A percentile compares a stretch with the other conserved stretches of the same genome.
Evolutionary conservation across 1,139 yeast genomes (phyloP).

Genomic region (Suhomyces choctaworum): DNA sequence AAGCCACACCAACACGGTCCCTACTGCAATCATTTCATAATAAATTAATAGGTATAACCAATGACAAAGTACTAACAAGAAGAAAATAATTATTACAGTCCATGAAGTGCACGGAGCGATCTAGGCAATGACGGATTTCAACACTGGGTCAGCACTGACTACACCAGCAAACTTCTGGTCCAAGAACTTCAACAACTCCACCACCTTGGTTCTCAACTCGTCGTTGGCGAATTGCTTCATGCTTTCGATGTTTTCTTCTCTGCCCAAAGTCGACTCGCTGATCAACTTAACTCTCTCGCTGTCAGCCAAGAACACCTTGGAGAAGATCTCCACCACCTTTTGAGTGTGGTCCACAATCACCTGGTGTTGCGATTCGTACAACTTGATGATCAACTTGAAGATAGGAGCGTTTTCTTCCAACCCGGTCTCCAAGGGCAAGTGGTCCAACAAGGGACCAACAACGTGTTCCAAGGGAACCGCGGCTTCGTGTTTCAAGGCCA

Average conservation of each 20-base stretch:
- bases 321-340: slow-evolving; percentile 65
- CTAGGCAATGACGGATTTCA: slow-evolving; percentile 54
- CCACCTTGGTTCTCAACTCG: slow-evolving; percentile 62
- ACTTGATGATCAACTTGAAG: slow-evolving; percentile 70
- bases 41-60: slow-evolving; percentile 6
- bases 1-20: too few relatives aligned
- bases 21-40: not conserved
- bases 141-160: slow-evolving; percentile 26
- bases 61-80: slow-evolving; percentile 8
- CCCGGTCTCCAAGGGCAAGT: slow-evolving; percentile 85
- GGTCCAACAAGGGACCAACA: slow-evolving; percentile 70
- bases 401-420: slow-evolving; percentile 93
- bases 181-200: slow-evolving; percentile 71
- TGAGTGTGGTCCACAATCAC: slow-evolving; percentile 60
- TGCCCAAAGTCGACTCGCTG: slow-evolving; percentile 73
- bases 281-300: slow-evolving; percentile 68
- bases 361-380: slow-evolving; percentile 65
- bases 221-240: slow-evolving; percentile 75
- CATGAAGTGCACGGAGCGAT: too few relatives aligned
- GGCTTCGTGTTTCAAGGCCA: slow-evolving; percentile 71
- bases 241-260: slow-evolving; percentile 78
- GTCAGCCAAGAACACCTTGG: slow-evolving; percentile 71
- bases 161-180: slow-evolving; percentile 43
- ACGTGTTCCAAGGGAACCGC: slow-evolving; percentile 82
- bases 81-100: slow-evolving; percentile 9